phyloP scores from a whole-genome alignment of 345 rosid genomes.

The Mercurialis annua region DNA sequence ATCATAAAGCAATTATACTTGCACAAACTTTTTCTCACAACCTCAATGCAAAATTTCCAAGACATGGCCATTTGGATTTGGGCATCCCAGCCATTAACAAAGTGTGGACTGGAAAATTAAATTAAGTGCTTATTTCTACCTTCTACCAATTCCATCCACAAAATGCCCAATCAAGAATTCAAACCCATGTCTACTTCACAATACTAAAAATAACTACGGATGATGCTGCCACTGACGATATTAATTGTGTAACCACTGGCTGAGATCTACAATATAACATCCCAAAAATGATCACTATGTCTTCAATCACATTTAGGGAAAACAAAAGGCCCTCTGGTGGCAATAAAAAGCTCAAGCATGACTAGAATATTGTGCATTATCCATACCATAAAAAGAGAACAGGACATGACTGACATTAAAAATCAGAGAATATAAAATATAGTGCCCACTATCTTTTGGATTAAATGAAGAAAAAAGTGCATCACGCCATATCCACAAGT shows the following conservation, averaged over 20 bases:
- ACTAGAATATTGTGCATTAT: not conserved
- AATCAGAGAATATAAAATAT: not conserved
- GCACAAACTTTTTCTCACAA: not conserved
- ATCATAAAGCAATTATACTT: not conserved
- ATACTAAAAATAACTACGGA: not conserved
- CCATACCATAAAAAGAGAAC: not conserved
- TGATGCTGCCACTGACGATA: not conserved
- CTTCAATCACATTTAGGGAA: not conserved
- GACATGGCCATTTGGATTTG: not conserved
- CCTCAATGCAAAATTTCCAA: not conserved
- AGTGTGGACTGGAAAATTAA: not conserved
- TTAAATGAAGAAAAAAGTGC: too few relatives aligned
- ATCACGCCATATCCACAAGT: not conserved
- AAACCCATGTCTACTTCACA: not conserved
- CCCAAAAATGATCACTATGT: not conserved
- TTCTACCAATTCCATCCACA: conserved; percentile 1
- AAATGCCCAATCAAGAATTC: not conserved
- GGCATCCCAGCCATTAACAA: not conserved
- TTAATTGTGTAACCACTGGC: not conserved
- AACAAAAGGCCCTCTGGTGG: not conserved
- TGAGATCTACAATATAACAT: not conserved
- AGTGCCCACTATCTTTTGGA: too few relatives aligned
- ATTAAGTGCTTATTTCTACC: not conserved
- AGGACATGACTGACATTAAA: not conserved
- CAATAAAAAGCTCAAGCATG: not conserved